Percentiles rank a stretch among this genome's conserved stretches.
Evolutionary conservation across 768 basidiomycete genomes (phyloP).

Genomic region (Terana coerulea): DNA sequence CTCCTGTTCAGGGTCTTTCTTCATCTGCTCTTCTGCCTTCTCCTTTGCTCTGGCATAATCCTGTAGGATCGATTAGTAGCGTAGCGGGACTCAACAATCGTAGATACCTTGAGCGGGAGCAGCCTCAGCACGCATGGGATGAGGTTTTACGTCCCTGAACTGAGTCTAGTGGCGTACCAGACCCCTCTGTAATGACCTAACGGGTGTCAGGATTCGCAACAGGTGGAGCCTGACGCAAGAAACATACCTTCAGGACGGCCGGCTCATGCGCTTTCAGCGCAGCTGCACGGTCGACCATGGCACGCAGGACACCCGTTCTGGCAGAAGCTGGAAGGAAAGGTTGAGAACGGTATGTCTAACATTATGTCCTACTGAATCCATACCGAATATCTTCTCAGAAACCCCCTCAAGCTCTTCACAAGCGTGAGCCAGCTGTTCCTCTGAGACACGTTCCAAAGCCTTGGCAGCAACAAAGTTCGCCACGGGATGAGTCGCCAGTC

Average conservation of each 20-base stretch:
- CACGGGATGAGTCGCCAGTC: constrained; percentile 81
- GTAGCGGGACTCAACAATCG: background rate
- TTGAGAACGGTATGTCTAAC: no score
- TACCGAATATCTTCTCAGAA: constrained; percentile 60
- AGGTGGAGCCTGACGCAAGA: background rate
- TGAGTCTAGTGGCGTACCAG: constrained; percentile 42
- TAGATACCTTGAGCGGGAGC: constrained; percentile 45
- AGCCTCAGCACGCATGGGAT: constrained; percentile 68
- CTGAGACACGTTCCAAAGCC: constrained; percentile 61
- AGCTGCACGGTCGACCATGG: constrained; percentile 66
- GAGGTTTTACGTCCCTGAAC: constrained; percentile 47
- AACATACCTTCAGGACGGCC: constrained; percentile 54
- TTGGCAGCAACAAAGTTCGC: constrained; percentile 92
- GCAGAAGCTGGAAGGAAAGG: no score
- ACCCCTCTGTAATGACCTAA: constrained; percentile 58
- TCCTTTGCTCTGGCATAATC: constrained; percentile 18
- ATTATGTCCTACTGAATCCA: no score
- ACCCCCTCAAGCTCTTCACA: constrained; percentile 62
- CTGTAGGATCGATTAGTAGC: constrained; percentile 12
- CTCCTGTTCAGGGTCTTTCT: no score
- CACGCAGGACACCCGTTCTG: constrained; percentile 75
- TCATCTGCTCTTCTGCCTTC: no score
- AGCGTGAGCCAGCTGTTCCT: constrained; percentile 48
- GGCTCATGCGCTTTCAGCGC: constrained; percentile 42
- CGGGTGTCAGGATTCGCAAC: background rate